Conservation (phyloP, 2,329 filamentous ascomycete species). For the Aspergillus sp. region DNA sequence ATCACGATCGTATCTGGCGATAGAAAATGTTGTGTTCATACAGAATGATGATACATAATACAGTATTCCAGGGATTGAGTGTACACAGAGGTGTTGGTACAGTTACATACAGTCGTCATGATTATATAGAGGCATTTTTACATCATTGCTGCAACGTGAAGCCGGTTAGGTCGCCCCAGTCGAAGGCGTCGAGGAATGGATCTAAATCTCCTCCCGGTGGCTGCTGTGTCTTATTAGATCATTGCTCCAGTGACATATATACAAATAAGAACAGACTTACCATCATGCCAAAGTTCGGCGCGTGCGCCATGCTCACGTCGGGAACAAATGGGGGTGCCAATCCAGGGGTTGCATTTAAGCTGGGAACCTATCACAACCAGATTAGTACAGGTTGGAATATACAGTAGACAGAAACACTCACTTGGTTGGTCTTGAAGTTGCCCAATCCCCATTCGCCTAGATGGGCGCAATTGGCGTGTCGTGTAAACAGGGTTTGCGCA, state of each 20-base stretch:
- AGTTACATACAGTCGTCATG: background rate
- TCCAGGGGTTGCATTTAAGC: slow-evolving; percentile 23
- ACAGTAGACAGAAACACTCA: slow-evolving; percentile 7
- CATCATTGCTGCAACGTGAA: slow-evolving; percentile 26
- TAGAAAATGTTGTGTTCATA: background rate
- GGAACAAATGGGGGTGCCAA: slow-evolving; percentile 25
- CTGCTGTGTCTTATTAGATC: slow-evolving; percentile 20
- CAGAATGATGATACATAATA: background rate
- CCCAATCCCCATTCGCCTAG: slow-evolving; percentile 33
- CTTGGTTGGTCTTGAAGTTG: slow-evolving; percentile 34
- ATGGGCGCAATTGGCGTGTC: slow-evolving; percentile 36
- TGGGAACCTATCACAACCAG: slow-evolving; percentile 19
- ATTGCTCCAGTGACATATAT: background rate
- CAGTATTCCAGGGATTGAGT: background rate
- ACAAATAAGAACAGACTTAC: slow-evolving; percentile 20
- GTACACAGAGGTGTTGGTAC: background rate
- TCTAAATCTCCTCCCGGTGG: slow-evolving; percentile 32
- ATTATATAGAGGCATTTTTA: background rate
- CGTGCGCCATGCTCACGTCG: slow-evolving; percentile 28
- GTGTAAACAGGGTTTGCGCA: slow-evolving; percentile 38
- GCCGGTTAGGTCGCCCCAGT: slow-evolving; percentile 37
- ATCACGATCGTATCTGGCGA: too few relatives aligned
- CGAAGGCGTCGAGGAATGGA: slow-evolving; percentile 37
- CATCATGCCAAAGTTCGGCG: slow-evolving; percentile 24
- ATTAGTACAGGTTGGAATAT: background rate